These are phyloP conservation scores for Cucurbita pepo DNA, from an alignment of 306 rosid species.

Conservation along the genomic window DNA sequence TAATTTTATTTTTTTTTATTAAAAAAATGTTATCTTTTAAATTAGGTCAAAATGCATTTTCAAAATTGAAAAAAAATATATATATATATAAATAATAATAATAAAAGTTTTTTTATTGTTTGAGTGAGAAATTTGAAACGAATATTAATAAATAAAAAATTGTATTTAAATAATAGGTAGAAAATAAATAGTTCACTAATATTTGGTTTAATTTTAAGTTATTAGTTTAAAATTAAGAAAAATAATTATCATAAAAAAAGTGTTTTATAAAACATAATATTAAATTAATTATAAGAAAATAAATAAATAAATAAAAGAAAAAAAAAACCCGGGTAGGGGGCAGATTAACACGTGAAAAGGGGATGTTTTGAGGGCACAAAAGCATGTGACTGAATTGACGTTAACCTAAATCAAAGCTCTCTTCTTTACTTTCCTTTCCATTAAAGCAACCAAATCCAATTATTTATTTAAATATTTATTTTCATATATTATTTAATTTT, in stretches of 20 bases:
- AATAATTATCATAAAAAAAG: no score
- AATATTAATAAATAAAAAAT: no score
- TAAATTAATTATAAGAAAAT: neutral
- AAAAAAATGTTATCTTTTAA: no score
- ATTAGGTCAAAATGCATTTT: neutral
- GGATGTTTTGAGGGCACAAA: neutral
- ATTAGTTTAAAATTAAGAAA: no score
- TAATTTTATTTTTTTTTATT: no score
- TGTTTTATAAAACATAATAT: no score
- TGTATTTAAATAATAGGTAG: no score
- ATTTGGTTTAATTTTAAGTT: no score
- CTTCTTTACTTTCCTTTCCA: neutral
- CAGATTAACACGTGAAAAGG: neutral
- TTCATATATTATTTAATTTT: no score
- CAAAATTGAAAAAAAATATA: neutral
- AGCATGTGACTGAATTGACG: slow-evolving; percentile 4
- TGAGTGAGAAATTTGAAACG: no score
- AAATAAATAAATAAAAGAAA: neutral
- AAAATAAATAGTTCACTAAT: no score
- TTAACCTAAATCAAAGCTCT: slow-evolving; percentile 5
- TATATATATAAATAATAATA: neutral
- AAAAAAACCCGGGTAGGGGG: neutral
- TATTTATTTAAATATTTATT: no score
- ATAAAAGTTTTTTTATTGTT: neutral
- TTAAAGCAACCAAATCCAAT: neutral